A percentile compares a stretch with the other conserved stretches of the same genome.
phyloP scores from a whole-genome alignment of 371 early-diverging fungal species.

The Nematocida minor region DNA sequence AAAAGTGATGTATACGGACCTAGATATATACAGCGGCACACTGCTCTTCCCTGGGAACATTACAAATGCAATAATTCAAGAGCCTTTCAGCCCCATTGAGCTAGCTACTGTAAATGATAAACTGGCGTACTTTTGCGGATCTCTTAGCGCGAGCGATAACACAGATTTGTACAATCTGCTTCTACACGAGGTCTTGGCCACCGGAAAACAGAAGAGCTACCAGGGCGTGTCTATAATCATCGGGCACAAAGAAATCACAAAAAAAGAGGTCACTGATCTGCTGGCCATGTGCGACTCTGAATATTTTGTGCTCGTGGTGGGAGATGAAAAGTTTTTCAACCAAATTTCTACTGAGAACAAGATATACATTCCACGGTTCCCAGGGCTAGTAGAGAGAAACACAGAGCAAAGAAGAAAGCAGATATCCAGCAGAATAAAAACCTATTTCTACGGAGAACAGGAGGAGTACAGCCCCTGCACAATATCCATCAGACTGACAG shows the following conservation, averaged over 20 bases:
- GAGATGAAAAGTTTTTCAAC: slow-evolving; percentile 62
- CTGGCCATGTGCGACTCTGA: slow-evolving; percentile 47
- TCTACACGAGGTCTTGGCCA: background rate
- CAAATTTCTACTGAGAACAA: slow-evolving; percentile 14
- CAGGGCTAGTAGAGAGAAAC: slow-evolving; percentile 37
- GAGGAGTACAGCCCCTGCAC: slow-evolving; percentile 57
- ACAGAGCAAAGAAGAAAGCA: slow-evolving; percentile 50
- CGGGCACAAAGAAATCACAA: slow-evolving; percentile 41
- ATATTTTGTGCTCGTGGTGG: slow-evolving; percentile 55
- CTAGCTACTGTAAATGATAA: background rate
- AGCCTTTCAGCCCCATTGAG: slow-evolving; percentile 37
- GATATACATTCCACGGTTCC: slow-evolving; percentile 46
- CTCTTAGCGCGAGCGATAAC: slow-evolving; percentile 14
- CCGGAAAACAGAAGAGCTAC: background rate
- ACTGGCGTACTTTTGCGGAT: slow-evolving; percentile 26
- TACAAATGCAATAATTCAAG: background rate
- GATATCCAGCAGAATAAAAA: slow-evolving; percentile 52
- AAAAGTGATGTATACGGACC: slow-evolving; percentile 20
- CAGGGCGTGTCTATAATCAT: slow-evolving; percentile 9
- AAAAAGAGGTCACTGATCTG: slow-evolving; percentile 37
- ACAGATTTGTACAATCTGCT: slow-evolving; percentile 22
- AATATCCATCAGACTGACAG: slow-evolving; percentile 40
- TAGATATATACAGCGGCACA: slow-evolving; percentile 25
- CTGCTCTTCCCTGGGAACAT: slow-evolving; percentile 39
- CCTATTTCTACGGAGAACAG: slow-evolving; percentile 64